Evolutionary conservation across 1,284 basidiomycete species (phyloP).

Genomic region (Ceraceosorus guamensis): DNA sequence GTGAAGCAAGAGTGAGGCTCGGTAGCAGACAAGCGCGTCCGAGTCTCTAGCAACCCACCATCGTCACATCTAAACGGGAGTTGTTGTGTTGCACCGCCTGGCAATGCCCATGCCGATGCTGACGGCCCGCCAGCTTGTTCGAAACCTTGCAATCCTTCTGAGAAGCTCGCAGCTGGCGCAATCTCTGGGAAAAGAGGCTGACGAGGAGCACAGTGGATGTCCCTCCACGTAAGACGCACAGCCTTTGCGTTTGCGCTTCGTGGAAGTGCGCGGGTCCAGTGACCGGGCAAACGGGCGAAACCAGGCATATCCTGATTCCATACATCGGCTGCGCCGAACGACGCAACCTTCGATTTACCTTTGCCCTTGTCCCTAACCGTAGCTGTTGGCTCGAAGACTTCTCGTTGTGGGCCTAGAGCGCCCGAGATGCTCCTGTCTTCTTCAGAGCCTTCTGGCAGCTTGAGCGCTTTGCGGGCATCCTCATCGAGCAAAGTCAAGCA

Average conservation of each 20-base stretch:
- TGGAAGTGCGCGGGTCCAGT: conserved; percentile 12
- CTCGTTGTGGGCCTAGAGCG: too few relatives aligned
- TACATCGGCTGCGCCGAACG: too few relatives aligned
- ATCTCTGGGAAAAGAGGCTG: background rate
- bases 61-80: background rate
- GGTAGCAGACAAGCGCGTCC: background rate
- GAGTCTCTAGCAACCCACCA: conserved; percentile 1
- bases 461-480: conserved; percentile 1
- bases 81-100: background rate
- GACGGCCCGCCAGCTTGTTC: background rate
- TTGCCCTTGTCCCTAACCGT: conserved; percentile 5
- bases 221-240: conserved; percentile 11
- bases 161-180: background rate
- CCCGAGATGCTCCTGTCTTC: too few relatives aligned
- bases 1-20: background rate
- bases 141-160: conserved; percentile 1
- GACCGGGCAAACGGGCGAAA: conserved; percentile 4
- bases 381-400: too few relatives aligned
- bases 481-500: background rate
- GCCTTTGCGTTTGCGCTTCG: conserved; percentile 5
- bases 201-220: conserved; percentile 4
- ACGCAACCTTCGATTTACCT: background rate
- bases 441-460: background rate
- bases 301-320: too few relatives aligned
- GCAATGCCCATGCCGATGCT: background rate